These are phyloP conservation scores for Pterocarpus macrocarpus DNA, from an alignment of 306 rosid species.

Conservation along the genomic window DNA sequence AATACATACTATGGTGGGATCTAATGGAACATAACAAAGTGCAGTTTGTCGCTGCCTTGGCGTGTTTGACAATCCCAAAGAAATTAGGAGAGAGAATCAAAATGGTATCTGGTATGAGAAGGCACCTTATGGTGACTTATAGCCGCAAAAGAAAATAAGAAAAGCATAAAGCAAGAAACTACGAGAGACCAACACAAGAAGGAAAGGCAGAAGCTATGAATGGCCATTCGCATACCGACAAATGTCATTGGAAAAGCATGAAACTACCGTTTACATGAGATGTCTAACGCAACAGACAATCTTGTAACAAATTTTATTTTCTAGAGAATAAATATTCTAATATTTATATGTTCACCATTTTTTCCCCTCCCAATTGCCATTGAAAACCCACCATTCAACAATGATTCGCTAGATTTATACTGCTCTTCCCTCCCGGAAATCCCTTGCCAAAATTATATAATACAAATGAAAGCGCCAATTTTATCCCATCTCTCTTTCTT, in stretches of 20 bases:
- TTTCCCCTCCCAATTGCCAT: not conserved
- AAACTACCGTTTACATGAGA: not conserved
- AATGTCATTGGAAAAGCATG: slow-evolving; percentile 24
- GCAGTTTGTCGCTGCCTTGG: slow-evolving; percentile 31
- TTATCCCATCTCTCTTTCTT: not conserved
- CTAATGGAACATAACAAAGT: not conserved
- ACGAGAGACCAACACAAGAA: slow-evolving; percentile 4
- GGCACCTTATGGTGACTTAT: not conserved
- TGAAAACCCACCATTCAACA: no score
- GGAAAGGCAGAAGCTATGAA: not conserved
- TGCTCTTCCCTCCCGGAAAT: no score
- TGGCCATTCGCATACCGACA: slow-evolving; percentile 7
- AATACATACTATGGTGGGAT: slow-evolving; percentile 17
- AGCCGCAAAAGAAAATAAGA: not conserved
- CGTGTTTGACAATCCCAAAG: slow-evolving; percentile 19
- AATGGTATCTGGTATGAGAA: not conserved
- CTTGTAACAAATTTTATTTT: not conserved
- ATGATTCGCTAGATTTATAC: no score
- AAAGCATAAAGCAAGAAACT: slow-evolving; percentile 3
- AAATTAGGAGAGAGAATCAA: not conserved
- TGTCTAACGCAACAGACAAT: slow-evolving; percentile 1
- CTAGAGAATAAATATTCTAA: not conserved
- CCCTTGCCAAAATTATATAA: no score
- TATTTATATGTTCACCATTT: not conserved
- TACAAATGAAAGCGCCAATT: not conserved